phyloP scores from a whole-genome alignment of 2,329 filamentous ascomycete species.

The Penicillium sp. region DNA sequence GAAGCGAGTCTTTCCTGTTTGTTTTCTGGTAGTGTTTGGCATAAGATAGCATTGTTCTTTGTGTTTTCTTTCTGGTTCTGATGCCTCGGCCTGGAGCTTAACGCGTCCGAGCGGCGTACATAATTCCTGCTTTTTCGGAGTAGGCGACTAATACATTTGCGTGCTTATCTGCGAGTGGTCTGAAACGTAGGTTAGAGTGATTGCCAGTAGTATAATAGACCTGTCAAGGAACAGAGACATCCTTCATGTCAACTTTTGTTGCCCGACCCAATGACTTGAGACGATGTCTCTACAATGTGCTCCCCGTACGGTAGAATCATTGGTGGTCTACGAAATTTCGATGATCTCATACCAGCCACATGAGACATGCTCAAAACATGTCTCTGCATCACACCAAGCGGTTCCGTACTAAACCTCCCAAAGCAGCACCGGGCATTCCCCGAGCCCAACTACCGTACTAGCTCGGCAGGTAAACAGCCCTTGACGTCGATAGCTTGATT shows the following conservation, averaged over 20 bases:
- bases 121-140: slow-evolving; percentile 6
- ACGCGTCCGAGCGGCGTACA: slow-evolving; percentile 4
- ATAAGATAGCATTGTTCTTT: slow-evolving; percentile 9
- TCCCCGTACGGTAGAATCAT: not conserved
- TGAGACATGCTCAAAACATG: not conserved
- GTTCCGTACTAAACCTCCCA: not conserved
- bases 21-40: slow-evolving; percentile 10
- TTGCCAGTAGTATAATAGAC: not conserved
- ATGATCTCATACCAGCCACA: not conserved
- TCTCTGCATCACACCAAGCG: not conserved
- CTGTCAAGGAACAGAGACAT: not conserved
- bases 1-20: slow-evolving; percentile 23
- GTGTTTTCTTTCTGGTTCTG: not conserved
- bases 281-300: not conserved
- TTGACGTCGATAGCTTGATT: not conserved
- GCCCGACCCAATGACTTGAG: not conserved
- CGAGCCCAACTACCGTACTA: not conserved
- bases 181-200: not conserved
- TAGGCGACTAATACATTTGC: slow-evolving; percentile 4
- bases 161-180: not conserved
- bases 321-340: not conserved
- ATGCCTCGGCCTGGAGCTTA: slow-evolving; percentile 1
- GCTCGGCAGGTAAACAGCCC: not conserved
- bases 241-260: not conserved
- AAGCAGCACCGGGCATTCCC: not conserved